Conservation (phyloP, 2,329 filamentous ascomycete genomes). For the Lachnellula subtilissima region DNA sequence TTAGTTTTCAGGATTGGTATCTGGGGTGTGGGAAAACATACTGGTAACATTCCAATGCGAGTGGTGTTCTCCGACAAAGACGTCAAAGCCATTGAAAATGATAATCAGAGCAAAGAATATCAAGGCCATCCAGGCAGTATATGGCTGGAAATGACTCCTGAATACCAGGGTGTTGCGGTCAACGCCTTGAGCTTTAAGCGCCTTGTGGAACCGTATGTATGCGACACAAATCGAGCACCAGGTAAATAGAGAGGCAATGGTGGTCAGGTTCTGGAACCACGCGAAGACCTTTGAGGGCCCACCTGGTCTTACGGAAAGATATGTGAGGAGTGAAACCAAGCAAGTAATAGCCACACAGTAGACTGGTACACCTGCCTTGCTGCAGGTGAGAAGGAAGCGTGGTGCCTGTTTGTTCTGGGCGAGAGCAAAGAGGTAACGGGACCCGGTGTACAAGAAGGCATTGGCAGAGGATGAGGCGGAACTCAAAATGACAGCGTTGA, state of each 20-base stretch:
- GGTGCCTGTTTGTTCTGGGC: slow-evolving; percentile 64
- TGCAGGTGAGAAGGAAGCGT: slow-evolving; percentile 54
- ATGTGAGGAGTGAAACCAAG: slow-evolving; percentile 64
- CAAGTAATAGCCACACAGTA: slow-evolving; percentile 66
- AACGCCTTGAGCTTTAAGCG: slow-evolving; percentile 64
- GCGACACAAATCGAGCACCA: slow-evolving; percentile 65
- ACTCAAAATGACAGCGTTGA: slow-evolving; percentile 72
- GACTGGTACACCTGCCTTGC: slow-evolving; percentile 58
- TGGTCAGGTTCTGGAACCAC: slow-evolving; percentile 52
- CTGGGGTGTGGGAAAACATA: slow-evolving; percentile 10
- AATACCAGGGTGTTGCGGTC: slow-evolving; percentile 65
- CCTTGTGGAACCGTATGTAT: slow-evolving; percentile 68
- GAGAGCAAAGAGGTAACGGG: slow-evolving; percentile 27
- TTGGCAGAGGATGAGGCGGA: slow-evolving; percentile 61
- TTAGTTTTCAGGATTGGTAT: slow-evolving; percentile 43
- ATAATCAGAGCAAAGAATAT: slow-evolving; percentile 63
- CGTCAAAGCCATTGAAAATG: slow-evolving; percentile 69
- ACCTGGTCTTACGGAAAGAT: slow-evolving; percentile 60
- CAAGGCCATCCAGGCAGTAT: slow-evolving; percentile 61
- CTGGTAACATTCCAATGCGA: slow-evolving; percentile 59
- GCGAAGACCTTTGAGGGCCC: slow-evolving; percentile 36
- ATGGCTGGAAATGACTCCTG: slow-evolving; percentile 65
- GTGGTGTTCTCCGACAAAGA: slow-evolving; percentile 59
- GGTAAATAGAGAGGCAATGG: slow-evolving; percentile 70
- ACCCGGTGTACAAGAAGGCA: slow-evolving; percentile 19